Evolutionary conservation across 805 yeast species (phyloP), one percentile per base, ranked within the genome.

Genomic region (Middelhovenomyces tepae): DNA sequence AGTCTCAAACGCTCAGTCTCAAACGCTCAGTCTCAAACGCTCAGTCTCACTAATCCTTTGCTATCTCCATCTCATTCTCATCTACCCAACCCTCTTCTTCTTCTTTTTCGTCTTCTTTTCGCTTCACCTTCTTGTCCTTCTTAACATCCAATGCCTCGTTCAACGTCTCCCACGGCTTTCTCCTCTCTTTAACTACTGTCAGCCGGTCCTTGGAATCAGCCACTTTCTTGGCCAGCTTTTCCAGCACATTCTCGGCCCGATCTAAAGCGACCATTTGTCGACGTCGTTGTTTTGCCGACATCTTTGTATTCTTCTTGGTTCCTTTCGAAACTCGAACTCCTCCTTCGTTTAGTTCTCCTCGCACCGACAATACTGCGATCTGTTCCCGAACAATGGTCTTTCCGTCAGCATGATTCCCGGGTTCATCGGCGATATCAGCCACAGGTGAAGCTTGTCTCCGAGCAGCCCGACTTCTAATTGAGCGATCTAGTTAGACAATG

Each of bases 181-280:
- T 39, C 24, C 50, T 39, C 2, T 22, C 32, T 11, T 41, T 34
- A 7, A 53, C 39, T n/a, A 33, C 34, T 31, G 45, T 42, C 31
- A 46, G 53, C 11, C 55, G 35, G 10, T 38, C 32, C 23, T 43
- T 42, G 3, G 60, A 40, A n/a, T 42, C 40, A 16, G 31, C 42
- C 16, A 53, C 42, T 35, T 57, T 57, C 27, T 45, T 47, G 6
- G 36, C 42, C 5, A 57, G 43, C 35, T 42, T 43, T 11, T 46
- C 56, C 30, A 43, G 31, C 16, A 53, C 16, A 22, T 38, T 32
- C 22, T 47, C 50, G 1, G 47, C 48, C 21, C 36, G 15, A 15
- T 35, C 45, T 7, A 28, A 23, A 4, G 51, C 50, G 2, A 23
- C 30, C 8, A 16, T 27, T 17, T 34, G 23, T 11, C 51, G 38